Evolutionary conservation across 306 rosid genomes (phyloP).

Genomic region (Urtica urens): DNA sequence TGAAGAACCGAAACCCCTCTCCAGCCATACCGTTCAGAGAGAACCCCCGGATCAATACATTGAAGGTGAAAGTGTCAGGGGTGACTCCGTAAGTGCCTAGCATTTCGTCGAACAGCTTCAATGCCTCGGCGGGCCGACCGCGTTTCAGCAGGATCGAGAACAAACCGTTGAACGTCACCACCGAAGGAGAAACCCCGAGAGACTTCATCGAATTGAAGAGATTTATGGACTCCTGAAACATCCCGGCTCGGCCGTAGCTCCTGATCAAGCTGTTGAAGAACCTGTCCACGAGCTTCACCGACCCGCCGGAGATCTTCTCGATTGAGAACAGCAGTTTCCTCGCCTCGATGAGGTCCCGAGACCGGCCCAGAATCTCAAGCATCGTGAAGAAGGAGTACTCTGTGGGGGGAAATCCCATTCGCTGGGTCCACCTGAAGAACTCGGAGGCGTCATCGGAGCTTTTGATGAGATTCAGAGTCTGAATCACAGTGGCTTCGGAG

Average conservation of each 20-base stretch:
- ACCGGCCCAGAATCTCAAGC: slow-evolving; percentile 45
- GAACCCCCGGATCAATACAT: slow-evolving; percentile 74
- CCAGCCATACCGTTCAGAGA: slow-evolving; percentile 66
- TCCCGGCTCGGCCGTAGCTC: slow-evolving; percentile 54
- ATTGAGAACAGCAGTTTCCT: slow-evolving; percentile 65
- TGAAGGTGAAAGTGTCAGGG: slow-evolving; percentile 49
- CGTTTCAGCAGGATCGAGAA: slow-evolving; percentile 50
- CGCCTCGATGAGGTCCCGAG: slow-evolving; percentile 52
- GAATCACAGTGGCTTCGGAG: slow-evolving; percentile 50
- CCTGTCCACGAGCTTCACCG: slow-evolving; percentile 49
- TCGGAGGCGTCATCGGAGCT: slow-evolving; percentile 39
- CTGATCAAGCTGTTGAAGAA: slow-evolving; percentile 71
- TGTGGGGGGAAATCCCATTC: slow-evolving; percentile 47
- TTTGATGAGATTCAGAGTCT: slow-evolving; percentile 40
- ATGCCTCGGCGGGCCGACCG: slow-evolving; percentile 65
- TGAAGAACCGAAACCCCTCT: slow-evolving; percentile 51
- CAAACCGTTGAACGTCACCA: slow-evolving; percentile 43
- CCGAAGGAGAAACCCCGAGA: slow-evolving; percentile 52
- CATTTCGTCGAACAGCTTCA: slow-evolving; percentile 59
- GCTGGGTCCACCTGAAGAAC: slow-evolving; percentile 52
- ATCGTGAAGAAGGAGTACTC: slow-evolving; percentile 45
- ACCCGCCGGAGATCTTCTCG: slow-evolving; percentile 45
- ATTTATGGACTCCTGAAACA: slow-evolving; percentile 65
- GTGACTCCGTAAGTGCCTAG: slow-evolving; percentile 55
- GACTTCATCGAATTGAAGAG: slow-evolving; percentile 51